Evolutionary conservation across 2,329 filamentous ascomycete species (phyloP), one percentile per base, ranked within the genome.

Genomic region (Cercospora zeae-maydis): DNA sequence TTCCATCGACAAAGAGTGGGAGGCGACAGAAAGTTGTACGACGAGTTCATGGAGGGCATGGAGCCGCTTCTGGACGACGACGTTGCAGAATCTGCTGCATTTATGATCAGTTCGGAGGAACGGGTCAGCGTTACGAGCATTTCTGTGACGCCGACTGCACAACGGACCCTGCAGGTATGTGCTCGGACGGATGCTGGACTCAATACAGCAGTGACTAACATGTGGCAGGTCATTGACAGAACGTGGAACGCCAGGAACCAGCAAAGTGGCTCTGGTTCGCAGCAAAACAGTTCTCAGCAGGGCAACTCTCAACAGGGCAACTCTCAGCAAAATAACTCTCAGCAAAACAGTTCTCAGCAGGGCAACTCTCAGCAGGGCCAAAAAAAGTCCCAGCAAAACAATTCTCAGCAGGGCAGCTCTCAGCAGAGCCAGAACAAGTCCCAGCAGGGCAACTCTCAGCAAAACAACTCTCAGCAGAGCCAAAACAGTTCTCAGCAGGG

Each of bases 1-100:
- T 83, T 83, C 54, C 81, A 83, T 64, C 70, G 75, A 45, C 76
- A 78, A 57, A 70, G 81, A 14, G 79, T 83, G 1, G 77, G 78
- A 0, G 77, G 77, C 64, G 79, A 82, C 62, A 74, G 78, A 59
- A 67, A 72, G 9, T 72, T 75, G 64, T 79, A 80, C 49, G 73
- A 81, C 30, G 72, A 70, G 0, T 82, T 82, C 63, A 77, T 82
- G 65, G 67, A 78, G 1, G 80, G 81, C 0, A 82, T 76, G 58
- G 75, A 78, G 67, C 79, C 79, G 0, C 70, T 82, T 11, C 66
- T 78, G 36, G 72, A 78, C 1, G 72, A 77, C 1, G 79, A 82
- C 67, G 72, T 82, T 31, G 79, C 80, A 0, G 74, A 78, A 2
- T 75, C 75, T 3, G 79, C 76, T 1, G 69, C 77, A 1, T 81